Evolutionary conservation across 352 stramenopile species (phyloP), one percentile per base, ranked within the genome.

Genomic region (Phytophthora cajani): DNA sequence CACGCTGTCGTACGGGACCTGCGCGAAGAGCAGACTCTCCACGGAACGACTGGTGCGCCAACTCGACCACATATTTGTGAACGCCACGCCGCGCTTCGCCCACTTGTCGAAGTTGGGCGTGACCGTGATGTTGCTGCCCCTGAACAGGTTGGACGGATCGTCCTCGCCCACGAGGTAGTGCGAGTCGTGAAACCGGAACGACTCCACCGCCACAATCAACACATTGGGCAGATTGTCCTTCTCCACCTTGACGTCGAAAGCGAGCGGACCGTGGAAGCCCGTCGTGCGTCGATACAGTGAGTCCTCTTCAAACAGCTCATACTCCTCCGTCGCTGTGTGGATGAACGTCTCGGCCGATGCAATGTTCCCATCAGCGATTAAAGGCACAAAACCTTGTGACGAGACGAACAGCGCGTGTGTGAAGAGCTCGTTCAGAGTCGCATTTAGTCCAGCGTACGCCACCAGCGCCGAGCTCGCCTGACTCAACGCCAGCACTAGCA

Each of bases 51-150:
- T 89, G 9, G 79, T 88, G 6, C 69, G 66, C 66, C 71, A 86
- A 47, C 75, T 87, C 1, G 82, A 89, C 79, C 82, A 89, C 19
- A 89, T 64, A 23, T 87, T 89, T 19, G 54, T 53, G 21, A 89
- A 81, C 3, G 75, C 82, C 12, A 89, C 59, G 16, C 78, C 78
- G 14, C 75, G 78, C 32, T 81, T 72, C 1, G 79, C 78, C 73
- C 76, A 89, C 42, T 62, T 67, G 38, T 89, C 78, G 12, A 88
- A 88, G 14, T 84, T 71, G 3, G 78, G 79, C 2, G 76, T 84
- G 2, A 88, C 60, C 0, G 73, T 80, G 49, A 50, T 5, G 17
- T 74, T 74, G 12, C 17, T 46, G 0, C 61, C 67, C 10, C 68
- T 65, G 19, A 70, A 74, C 8, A 89, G 23, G 62, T 87, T 80